Conservation (phyloP, 352 stramenopile species). For the Globisporangium mamillatum region DNA sequence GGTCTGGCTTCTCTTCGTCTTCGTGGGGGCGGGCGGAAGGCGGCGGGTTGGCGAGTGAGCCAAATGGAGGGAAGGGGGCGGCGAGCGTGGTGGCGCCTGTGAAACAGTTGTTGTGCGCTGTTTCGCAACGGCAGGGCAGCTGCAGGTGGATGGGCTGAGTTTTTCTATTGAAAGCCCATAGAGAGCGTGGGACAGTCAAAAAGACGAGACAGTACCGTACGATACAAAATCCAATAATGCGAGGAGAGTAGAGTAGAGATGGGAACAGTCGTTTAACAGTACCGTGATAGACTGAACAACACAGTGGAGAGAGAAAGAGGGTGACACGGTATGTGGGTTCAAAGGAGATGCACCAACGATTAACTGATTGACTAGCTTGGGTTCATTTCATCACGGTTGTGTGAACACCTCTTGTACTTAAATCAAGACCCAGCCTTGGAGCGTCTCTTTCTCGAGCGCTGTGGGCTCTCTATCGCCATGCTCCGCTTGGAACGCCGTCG, state of each 20-base stretch:
- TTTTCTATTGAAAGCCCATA: background rate
- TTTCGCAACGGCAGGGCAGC: conserved; percentile 1
- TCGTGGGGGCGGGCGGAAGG: background rate
- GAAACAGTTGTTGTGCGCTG: background rate
- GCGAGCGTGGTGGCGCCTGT: background rate
- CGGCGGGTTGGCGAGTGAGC: background rate
- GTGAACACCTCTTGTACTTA: background rate
- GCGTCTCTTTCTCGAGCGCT: background rate
- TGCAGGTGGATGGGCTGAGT: background rate
- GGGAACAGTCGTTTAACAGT: background rate
- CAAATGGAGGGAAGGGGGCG: background rate
- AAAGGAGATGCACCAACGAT: background rate
- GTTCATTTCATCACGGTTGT: too few relatives aligned
- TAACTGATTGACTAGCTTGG: too few relatives aligned
- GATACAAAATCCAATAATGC: background rate
- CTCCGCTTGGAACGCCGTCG: background rate
- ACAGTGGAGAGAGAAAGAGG: background rate
- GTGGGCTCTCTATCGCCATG: background rate
- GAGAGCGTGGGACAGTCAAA: background rate
- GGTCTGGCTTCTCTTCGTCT: background rate
- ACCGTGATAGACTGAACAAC: background rate
- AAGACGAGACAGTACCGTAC: background rate
- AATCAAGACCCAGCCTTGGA: background rate
- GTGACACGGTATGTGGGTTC: background rate
- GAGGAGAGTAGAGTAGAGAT: background rate